phyloP scores from a whole-genome alignment of 495 filamentous ascomycete species.

The Talaromyces liani region DNA sequence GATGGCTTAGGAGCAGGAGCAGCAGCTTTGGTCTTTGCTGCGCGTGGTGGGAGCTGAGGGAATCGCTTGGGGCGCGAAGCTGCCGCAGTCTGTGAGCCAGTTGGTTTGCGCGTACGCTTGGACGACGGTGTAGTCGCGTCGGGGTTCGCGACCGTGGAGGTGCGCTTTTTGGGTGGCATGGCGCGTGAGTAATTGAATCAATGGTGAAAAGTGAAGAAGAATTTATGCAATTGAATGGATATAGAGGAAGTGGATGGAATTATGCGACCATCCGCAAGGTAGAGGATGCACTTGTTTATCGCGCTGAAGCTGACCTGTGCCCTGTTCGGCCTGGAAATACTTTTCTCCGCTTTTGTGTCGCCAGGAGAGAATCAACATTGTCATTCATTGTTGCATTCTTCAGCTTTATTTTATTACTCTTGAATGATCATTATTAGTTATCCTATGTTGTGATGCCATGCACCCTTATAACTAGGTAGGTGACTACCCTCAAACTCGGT shows the following conservation, averaged over 20 bases:
- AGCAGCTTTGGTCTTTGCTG: slow-evolving; percentile 7
- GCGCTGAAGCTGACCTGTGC: neutral
- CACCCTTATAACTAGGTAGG: no score
- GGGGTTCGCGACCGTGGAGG: slow-evolving; percentile 3
- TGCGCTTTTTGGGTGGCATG: slow-evolving; percentile 12
- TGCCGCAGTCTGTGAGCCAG: slow-evolving; percentile 13
- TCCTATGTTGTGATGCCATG: no score
- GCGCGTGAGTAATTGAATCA: neutral
- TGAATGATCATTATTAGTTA: no score
- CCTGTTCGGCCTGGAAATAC: neutral
- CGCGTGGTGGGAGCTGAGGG: neutral
- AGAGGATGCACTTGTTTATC: neutral
- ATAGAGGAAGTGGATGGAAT: neutral
- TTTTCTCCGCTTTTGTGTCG: neutral
- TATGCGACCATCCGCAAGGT: neutral
- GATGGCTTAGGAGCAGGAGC: slow-evolving; percentile 5
- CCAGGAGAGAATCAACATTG: neutral
- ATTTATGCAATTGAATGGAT: neutral
- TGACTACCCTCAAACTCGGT: no score
- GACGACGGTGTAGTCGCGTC: slow-evolving; percentile 3
- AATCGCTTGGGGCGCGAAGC: slow-evolving; percentile 14
- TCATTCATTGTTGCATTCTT: neutral
- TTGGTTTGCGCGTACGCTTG: slow-evolving; percentile 9
- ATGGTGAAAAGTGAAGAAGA: neutral
- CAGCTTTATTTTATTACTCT: no score